These are phyloP conservation scores for Talaromyces sp. DNA, from an alignment of 2,329 filamentous ascomycete species.

Conservation along the genomic window DNA sequence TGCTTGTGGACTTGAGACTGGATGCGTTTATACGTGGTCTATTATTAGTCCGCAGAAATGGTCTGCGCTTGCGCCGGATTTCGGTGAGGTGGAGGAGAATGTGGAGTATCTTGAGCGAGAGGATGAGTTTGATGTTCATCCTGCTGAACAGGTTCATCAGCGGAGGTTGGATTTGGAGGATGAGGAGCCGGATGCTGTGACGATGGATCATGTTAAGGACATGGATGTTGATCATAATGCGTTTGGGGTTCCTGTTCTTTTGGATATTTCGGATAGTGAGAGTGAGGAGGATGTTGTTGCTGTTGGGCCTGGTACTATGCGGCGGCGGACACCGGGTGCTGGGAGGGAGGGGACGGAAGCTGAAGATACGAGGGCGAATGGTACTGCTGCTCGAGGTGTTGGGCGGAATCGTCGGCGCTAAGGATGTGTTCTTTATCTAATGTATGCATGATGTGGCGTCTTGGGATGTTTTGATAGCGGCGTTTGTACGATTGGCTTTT, in stretches of 20 bases:
- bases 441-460: constrained; percentile 19
- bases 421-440: background rate
- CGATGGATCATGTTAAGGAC: constrained; percentile 67
- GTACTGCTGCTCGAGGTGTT: constrained; percentile 25
- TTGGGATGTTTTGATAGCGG: background rate
- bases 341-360: constrained; percentile 60
- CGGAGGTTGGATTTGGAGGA: constrained; percentile 88
- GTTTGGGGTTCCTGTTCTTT: constrained; percentile 93
- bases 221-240: constrained; percentile 59
- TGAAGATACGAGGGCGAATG: constrained; percentile 28
- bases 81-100: constrained; percentile 96
- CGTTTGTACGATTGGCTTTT: too few species aligned
- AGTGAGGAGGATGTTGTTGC: constrained; percentile 84
- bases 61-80: constrained; percentile 95
- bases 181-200: constrained; percentile 88
- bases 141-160: constrained; percentile 90
- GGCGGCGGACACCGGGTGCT: constrained; percentile 79
- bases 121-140: constrained; percentile 98
- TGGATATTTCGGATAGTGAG: constrained; percentile 90
- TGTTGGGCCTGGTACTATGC: constrained; percentile 76
- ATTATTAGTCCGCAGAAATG: constrained; percentile 94
- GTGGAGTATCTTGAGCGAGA: constrained; percentile 94
- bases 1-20: constrained; percentile 89
- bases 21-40: constrained; percentile 93
- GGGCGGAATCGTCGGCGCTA: constrained; percentile 37